Base-by-base conservation (phyloP, 768 basidiomycete genomes). In the Rhodotorula taiwanensis region DNA sequence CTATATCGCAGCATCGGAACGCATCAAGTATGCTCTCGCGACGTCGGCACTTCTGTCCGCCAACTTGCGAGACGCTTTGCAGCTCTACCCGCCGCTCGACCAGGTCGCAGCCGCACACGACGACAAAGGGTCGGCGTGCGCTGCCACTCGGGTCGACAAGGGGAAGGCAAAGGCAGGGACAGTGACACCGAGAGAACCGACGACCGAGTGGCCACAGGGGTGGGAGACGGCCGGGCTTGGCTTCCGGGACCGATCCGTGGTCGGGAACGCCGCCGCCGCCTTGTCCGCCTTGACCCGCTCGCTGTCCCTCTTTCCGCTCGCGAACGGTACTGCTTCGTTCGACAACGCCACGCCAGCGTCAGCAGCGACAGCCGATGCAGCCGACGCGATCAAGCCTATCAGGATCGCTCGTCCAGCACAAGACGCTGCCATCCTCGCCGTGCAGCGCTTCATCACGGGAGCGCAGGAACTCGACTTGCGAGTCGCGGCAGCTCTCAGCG, bases 11-110 rank as follows among this genome's bases (percentile, higher is more conserved):
- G 13, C 54, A 28, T 5, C 23, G 16, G 58, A 65, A 41, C 47
- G 55, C 14, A 20, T 67, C 49, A 67, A 67, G 50, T 67, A 62
- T 58, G 30, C 45, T 4, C 57, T 67, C 50, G 66, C 66, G 0
- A 67, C 66, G 1, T 67, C 66, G 11, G 52, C 60, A 0, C 61
- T 67, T n/a, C 54, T 67, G 34, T 41, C 34, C 45, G 36, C 55
- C 16, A 45, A 53, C 20, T n/a, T 67, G 30, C n/a, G 25, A 28
- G 66, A 67, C 31, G 66, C 61, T 0, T 25, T 67, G 20, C 52
- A 62, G 54, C 54, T 67, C 23, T 67, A 59, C 51, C 61, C 66
- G 23, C 34, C 66, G 16, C 55, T 58, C 45, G 47, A 58, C 5
- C 14, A 21, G 8, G 33, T 52, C n/a, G 8, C 34, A 18, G 8